A percentile compares a stretch with the other conserved stretches of the same genome.
Evolutionary conservation across 2,329 filamentous ascomycete genomes (phyloP).

Genomic region (Zymoseptoria ardabiliae): DNA sequence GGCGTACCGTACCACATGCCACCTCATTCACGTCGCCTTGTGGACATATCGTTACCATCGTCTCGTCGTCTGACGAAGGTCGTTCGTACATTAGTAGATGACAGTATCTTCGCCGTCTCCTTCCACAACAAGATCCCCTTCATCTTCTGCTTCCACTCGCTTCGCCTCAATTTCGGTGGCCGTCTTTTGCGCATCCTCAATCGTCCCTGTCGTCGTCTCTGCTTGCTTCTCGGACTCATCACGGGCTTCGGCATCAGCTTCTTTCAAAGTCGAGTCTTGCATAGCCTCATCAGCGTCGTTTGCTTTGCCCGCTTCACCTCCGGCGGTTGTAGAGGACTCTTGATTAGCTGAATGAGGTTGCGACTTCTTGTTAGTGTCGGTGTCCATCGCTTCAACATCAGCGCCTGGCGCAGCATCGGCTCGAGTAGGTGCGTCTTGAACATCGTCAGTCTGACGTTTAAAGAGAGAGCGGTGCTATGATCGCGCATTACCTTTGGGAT

Average conservation of each 20-base stretch:
- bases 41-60: not conserved
- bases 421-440: not conserved
- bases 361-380: not conserved
- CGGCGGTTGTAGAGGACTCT: conserved; percentile 1
- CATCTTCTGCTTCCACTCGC: conserved; percentile 49
- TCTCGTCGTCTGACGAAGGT: not conserved
- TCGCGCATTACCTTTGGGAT: conserved; percentile 3
- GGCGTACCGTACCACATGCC: not conserved
- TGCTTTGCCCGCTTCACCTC: not conserved
- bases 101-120: conserved; percentile 77
- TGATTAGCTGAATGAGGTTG: not conserved
- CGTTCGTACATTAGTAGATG: conserved; percentile 58
- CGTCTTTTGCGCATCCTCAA: conserved; percentile 1
- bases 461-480: not conserved
- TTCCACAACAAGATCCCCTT: conserved; percentile 71
- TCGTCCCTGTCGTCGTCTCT: conserved; percentile 11
- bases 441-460: not conserved
- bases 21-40: not conserved
- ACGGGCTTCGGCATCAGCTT: conserved; percentile 4
- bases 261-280: conserved; percentile 1
- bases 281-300: not conserved
- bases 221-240: not conserved
- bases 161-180: conserved; percentile 14
- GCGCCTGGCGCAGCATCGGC: not conserved
- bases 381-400: conserved; percentile 1